Conservation (phyloP, 2,329 filamentous ascomycete genomes). For the Colletotrichum lindemuthianum region DNA sequence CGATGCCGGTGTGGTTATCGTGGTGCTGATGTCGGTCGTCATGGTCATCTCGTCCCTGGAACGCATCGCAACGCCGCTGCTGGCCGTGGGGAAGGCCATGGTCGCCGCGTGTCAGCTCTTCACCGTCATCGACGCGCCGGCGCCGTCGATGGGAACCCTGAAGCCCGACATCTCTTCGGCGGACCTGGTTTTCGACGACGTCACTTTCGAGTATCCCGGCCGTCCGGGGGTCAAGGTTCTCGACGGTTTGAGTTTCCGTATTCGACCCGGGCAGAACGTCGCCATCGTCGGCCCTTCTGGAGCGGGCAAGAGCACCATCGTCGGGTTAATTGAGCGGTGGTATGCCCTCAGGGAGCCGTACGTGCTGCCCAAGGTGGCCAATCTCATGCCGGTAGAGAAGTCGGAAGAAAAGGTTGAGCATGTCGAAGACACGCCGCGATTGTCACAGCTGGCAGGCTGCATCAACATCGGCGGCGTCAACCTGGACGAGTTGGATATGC, state of each 20-base stretch:
- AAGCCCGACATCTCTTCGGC: conserved; percentile 39
- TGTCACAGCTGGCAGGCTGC: conserved; percentile 19
- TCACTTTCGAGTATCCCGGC: conserved; percentile 42
- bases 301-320: conserved; percentile 56
- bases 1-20: conserved; percentile 50
- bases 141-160: conserved; percentile 37
- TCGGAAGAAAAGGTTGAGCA: conserved; percentile 11
- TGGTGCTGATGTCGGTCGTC: conserved; percentile 51
- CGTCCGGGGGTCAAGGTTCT: conserved; percentile 48
- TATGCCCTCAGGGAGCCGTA: conserved; percentile 42
- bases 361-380: conserved; percentile 21
- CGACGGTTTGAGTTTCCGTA: conserved; percentile 42
- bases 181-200: conserved; percentile 31
- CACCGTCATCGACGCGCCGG: conserved; percentile 42
- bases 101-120: conserved; percentile 44
- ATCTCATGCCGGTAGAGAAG: conserved; percentile 3
- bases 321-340: conserved; percentile 53
- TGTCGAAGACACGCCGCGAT: conserved; percentile 10
- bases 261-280: conserved; percentile 40
- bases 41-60: conserved; percentile 47
- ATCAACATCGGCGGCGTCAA: conserved; percentile 35
- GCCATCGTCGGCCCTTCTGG: conserved; percentile 57
- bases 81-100: conserved; percentile 46
- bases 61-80: conserved; percentile 51
- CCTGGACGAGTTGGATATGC: conserved; percentile 41